Percentiles rank a stretch among this genome's conserved stretches.
phyloP scores from a whole-genome alignment of 345 rosid species.

The Tarenaya hassleriana region DNA sequence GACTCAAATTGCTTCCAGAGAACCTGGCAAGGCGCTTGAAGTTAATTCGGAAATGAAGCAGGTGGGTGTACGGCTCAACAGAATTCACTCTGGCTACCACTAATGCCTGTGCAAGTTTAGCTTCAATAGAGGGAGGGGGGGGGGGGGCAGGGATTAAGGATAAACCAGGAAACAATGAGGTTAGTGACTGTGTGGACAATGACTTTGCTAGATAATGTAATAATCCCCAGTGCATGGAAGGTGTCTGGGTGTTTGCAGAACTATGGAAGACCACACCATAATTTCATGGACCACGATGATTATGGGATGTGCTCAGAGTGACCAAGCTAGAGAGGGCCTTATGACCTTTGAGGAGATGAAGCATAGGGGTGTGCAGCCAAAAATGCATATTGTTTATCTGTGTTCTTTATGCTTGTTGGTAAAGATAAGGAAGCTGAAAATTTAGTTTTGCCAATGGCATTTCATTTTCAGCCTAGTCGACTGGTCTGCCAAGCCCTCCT shows the following conservation, averaged over 20 bases:
- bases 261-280: constrained; percentile 29
- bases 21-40: constrained; percentile 38
- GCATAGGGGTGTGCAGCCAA: constrained; percentile 34
- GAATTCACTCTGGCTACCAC: constrained; percentile 45
- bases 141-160: constrained; percentile 42
- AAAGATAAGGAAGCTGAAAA: constrained; percentile 44
- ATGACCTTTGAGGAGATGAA: constrained; percentile 41
- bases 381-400: constrained; percentile 38
- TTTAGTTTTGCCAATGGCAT: constrained; percentile 36
- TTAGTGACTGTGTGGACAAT: constrained; percentile 46
- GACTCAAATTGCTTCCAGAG: constrained; percentile 51
- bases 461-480: constrained; percentile 32
- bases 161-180: constrained; percentile 34
- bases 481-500: constrained; percentile 54
- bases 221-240: constrained; percentile 46
- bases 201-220: constrained; percentile 49
- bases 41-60: constrained; percentile 37
- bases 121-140: constrained; percentile 41
- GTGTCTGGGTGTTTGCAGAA: constrained; percentile 36
- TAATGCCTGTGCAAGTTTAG: constrained; percentile 44
- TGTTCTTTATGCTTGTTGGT: constrained; percentile 52
- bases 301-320: constrained; percentile 52
- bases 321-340: constrained; percentile 39
- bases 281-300: constrained; percentile 55
- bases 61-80: constrained; percentile 41